Conservation (phyloP, 768 basidiomycete genomes). For the Suillus hirtellus region DNA sequence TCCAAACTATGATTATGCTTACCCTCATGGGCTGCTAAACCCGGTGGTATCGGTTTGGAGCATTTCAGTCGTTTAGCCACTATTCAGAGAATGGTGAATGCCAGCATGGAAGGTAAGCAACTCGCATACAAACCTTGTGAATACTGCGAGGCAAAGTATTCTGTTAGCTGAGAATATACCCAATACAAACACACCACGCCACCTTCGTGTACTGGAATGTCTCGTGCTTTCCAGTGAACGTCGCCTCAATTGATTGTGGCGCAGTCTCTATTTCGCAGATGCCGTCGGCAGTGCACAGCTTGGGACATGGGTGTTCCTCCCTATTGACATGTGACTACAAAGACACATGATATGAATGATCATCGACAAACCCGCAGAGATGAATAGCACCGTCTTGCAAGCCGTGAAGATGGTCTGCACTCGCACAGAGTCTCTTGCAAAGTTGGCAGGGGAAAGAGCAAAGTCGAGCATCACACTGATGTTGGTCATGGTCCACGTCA, state of each 20-base stretch:
- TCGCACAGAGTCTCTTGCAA: slow-evolving; percentile 54
- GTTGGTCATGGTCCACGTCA: slow-evolving; percentile 43
- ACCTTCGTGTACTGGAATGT: slow-evolving; percentile 69
- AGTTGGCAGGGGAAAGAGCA: slow-evolving; percentile 57
- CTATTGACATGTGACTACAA: slow-evolving; percentile 30
- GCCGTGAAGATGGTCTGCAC: slow-evolving; percentile 54
- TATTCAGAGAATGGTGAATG: slow-evolving; percentile 18
- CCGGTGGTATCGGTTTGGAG: slow-evolving; percentile 46
- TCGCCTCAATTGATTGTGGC: slow-evolving; percentile 61
- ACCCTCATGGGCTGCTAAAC: slow-evolving; percentile 44
- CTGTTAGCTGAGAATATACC: not conserved
- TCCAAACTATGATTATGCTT: slow-evolving; percentile 50
- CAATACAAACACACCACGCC: not conserved
- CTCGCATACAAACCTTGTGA: slow-evolving; percentile 43
- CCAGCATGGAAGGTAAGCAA: not conserved
- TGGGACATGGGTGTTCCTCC: slow-evolving; percentile 50
- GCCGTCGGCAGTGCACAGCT: slow-evolving; percentile 45
- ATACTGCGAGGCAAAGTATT: slow-evolving; percentile 37
- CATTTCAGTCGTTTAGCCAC: slow-evolving; percentile 54
- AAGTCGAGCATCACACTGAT: slow-evolving; percentile 50
- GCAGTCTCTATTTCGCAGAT: slow-evolving; percentile 60
- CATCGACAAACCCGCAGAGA: slow-evolving; percentile 59
- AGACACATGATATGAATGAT: slow-evolving; percentile 9
- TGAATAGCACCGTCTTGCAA: slow-evolving; percentile 43
- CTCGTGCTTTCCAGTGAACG: slow-evolving; percentile 59